Conservation (phyloP, 768 basidiomycete genomes). For the Phylloporus sp. region DNA sequence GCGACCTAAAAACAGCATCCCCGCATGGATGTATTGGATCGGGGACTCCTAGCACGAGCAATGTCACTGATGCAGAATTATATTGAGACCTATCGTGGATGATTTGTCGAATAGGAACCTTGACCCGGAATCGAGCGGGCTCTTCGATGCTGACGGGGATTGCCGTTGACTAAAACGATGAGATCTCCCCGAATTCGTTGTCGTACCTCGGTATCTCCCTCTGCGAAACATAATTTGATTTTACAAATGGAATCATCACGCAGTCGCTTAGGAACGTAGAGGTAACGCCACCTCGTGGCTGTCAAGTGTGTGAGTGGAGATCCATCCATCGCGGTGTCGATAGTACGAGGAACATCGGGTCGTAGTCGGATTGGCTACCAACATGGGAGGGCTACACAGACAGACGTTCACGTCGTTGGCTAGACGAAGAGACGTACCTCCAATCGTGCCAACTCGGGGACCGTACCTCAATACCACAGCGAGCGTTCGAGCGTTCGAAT, state of each 20-base stretch:
- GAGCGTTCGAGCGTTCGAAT: neutral
- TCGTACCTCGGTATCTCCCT: neutral
- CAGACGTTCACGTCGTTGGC: neutral
- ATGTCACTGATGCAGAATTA: neutral
- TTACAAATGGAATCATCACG: neutral
- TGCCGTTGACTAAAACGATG: constrained; percentile 10
- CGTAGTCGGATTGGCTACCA: too few species aligned
- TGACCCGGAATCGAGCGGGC: constrained; percentile 3
- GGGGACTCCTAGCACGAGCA: neutral
- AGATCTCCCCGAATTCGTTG: neutral
- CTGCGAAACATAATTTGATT: neutral
- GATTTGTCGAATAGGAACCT: constrained; percentile 4
- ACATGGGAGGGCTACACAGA: too few species aligned
- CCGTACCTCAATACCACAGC: neutral
- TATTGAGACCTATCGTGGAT: neutral
- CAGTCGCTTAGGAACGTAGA: constrained; percentile 2
- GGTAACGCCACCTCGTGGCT: constrained; percentile 1
- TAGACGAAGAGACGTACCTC: neutral
- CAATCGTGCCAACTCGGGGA: neutral
- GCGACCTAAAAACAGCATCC: constrained; percentile 12
- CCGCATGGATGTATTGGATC: constrained; percentile 23
- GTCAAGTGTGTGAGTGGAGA: constrained; percentile 2
- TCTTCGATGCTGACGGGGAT: constrained; percentile 9
- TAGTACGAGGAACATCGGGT: neutral
- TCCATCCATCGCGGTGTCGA: neutral